phyloP scores from a whole-genome alignment of 1,284 basidiomycete species.

The Pascua sp. region DNA sequence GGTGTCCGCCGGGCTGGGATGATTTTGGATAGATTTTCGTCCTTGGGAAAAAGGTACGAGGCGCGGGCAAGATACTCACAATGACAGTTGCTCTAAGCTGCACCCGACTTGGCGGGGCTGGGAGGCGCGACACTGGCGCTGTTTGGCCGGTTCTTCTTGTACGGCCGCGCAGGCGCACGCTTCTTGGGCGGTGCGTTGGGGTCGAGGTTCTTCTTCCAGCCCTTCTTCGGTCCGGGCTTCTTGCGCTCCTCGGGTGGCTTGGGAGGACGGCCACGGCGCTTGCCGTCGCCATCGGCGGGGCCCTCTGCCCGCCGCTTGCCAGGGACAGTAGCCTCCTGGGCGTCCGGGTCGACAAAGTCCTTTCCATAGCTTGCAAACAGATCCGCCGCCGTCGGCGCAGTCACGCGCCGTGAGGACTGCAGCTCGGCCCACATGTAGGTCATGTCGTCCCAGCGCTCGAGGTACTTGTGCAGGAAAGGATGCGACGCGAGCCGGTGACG shows the following conservation, averaged over 20 bases:
- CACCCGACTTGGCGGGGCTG: conserved; percentile 10
- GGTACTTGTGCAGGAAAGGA: conserved; percentile 34
- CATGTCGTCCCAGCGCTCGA: conserved; percentile 43
- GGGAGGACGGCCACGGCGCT: conserved; percentile 16
- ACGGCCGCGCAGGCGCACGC: not conserved
- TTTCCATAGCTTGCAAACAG: conserved; percentile 35
- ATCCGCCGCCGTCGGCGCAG: conserved; percentile 27
- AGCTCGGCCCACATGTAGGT: conserved; percentile 35
- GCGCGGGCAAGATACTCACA: not conserved
- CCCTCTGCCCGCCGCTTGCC: conserved; percentile 9
- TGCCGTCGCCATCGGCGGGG: conserved; percentile 9
- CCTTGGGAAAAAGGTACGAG: conserved; percentile 11
- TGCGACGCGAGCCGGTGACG: conserved; percentile 36
- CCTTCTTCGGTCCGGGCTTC: conserved; percentile 45
- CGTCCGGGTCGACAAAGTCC: conserved; percentile 36
- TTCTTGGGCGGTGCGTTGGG: conserved; percentile 18
- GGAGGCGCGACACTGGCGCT: conserved; percentile 8
- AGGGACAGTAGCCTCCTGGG: conserved; percentile 4
- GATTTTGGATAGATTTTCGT: conserved; percentile 25
- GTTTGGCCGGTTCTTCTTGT: conserved; percentile 12
- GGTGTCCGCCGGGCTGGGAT: conserved; percentile 23
- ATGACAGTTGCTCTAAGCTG: not conserved
- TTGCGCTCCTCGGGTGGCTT: conserved; percentile 31
- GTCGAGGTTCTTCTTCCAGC: conserved; percentile 35
- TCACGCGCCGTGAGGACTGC: conserved; percentile 23